These are phyloP conservation scores for Quillaja saponaria DNA, from an alignment of 306 rosid genomes.

Conservation along the genomic window DNA sequence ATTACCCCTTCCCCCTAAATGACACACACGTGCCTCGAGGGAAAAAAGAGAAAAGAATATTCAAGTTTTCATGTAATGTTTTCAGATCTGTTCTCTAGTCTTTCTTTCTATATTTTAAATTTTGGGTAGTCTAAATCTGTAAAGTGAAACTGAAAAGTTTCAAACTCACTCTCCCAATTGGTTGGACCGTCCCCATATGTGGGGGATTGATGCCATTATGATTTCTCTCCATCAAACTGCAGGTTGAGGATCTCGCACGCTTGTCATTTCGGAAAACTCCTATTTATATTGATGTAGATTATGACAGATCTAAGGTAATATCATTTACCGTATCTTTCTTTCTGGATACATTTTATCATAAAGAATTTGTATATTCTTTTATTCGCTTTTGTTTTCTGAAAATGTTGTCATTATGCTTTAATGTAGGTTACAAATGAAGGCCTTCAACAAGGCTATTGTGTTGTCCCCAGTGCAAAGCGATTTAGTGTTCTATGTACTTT, in stretches of 20 bases:
- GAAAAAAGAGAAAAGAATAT: too few species aligned
- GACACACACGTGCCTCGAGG: too few species aligned
- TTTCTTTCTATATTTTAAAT: not conserved
- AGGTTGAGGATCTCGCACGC: slow-evolving; percentile 93
- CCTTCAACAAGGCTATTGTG: slow-evolving; percentile 89
- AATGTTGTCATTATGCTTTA: not conserved
- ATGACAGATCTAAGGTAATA: slow-evolving; percentile 74
- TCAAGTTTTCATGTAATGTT: too few species aligned
- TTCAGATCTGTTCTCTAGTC: not conserved
- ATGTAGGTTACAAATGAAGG: slow-evolving; percentile 94
- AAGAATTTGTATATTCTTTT: not conserved
- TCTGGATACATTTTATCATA: not conserved
- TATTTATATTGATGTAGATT: slow-evolving; percentile 76
- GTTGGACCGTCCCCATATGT: not conserved
- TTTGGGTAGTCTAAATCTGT: too few species aligned
- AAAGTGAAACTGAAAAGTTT: too few species aligned
- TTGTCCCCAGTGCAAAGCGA: slow-evolving; percentile 80
- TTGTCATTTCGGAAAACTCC: slow-evolving; percentile 77
- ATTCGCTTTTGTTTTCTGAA: slow-evolving; percentile 17
- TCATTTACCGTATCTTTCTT: not conserved
- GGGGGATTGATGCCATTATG: not conserved
- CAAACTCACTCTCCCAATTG: too few species aligned
- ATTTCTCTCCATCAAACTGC: slow-evolving; percentile 21
- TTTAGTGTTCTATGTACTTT: slow-evolving; percentile 81
- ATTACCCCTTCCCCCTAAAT: slow-evolving; percentile 5